These are phyloP conservation scores for Parastagonospora nodorum DNA, from an alignment of 2,329 filamentous ascomycete genomes.

Conservation along the genomic window DNA sequence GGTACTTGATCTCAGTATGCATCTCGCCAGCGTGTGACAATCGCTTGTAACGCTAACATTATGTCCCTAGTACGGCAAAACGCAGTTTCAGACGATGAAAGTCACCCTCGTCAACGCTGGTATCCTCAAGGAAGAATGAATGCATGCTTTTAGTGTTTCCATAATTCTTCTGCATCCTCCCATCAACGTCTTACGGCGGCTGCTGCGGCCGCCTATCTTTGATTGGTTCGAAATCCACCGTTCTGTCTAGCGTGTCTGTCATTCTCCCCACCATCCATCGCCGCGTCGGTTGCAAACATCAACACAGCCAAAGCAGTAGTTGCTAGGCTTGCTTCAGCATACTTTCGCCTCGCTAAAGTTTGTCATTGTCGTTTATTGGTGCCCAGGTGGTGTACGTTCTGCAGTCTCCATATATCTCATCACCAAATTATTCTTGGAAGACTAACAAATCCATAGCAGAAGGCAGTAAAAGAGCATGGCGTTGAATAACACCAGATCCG, in stretches of 20 bases:
- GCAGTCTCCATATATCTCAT: no score
- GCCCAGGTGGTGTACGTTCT: no score
- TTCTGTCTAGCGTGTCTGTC: neutral
- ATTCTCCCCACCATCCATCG: neutral
- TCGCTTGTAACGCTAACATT: slow-evolving; percentile 1
- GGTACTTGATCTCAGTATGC: slow-evolving; percentile 54
- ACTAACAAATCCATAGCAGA: no score
- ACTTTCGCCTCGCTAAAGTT: no score
- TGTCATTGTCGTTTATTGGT: no score
- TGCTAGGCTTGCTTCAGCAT: no score
- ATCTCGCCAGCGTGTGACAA: neutral
- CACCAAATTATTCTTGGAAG: no score
- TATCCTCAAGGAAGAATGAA: slow-evolving; percentile 31
- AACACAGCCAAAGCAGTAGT: no score
- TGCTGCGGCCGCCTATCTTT: neutral
- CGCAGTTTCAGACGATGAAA: slow-evolving; percentile 57
- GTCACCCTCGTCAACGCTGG: slow-evolving; percentile 42
- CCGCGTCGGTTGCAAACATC: neutral
- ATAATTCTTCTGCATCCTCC: neutral
- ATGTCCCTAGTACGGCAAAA: slow-evolving; percentile 51
- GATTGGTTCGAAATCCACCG: neutral
- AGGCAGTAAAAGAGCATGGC: neutral
- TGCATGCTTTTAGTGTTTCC: neutral
- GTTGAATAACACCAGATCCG: slow-evolving; percentile 30
- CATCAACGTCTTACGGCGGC: neutral